A percentile compares a stretch with the other conserved stretches of the same genome.
phyloP scores from a whole-genome alignment of 2,329 filamentous ascomycete species.

The Cladosporium sphaerospermum region DNA sequence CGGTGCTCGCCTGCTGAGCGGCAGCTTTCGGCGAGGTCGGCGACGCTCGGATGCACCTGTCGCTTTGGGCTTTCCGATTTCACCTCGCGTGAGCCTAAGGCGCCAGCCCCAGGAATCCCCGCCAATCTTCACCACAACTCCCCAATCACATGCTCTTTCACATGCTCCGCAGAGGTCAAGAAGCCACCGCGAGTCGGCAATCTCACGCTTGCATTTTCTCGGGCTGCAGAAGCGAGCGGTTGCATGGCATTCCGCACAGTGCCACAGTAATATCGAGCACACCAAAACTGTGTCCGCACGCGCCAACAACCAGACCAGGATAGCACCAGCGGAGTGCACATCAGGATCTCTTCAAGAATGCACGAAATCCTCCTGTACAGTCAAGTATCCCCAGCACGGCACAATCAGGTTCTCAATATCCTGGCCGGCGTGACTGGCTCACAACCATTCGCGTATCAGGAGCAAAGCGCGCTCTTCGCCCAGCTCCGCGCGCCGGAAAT shows the following conservation, averaged over 20 bases:
- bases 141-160: background rate
- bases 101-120: background rate
- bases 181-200: too few species aligned
- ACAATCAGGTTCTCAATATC: constrained; percentile 56
- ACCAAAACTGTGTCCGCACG: too few species aligned
- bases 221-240: too few species aligned
- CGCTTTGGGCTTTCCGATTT: background rate
- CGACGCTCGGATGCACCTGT: constrained; percentile 4
- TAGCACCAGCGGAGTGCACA: too few species aligned
- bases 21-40: constrained; percentile 9
- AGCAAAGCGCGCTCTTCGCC: constrained; percentile 27
- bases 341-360: constrained; percentile 35
- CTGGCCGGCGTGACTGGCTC: constrained; percentile 56
- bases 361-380: constrained; percentile 59
- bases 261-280: too few species aligned
- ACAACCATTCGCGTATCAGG: constrained; percentile 46
- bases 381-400: constrained; percentile 50
- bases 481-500: constrained; percentile 11
- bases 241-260: too few species aligned
- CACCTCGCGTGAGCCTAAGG: background rate
- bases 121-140: background rate
- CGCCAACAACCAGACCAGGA: too few species aligned
- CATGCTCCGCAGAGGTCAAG: background rate
- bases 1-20: background rate
- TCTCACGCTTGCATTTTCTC: too few species aligned